These are phyloP conservation scores for Microbotryum violaceum DNA, from an alignment of 1,284 basidiomycete genomes.

Conservation along the genomic window DNA sequence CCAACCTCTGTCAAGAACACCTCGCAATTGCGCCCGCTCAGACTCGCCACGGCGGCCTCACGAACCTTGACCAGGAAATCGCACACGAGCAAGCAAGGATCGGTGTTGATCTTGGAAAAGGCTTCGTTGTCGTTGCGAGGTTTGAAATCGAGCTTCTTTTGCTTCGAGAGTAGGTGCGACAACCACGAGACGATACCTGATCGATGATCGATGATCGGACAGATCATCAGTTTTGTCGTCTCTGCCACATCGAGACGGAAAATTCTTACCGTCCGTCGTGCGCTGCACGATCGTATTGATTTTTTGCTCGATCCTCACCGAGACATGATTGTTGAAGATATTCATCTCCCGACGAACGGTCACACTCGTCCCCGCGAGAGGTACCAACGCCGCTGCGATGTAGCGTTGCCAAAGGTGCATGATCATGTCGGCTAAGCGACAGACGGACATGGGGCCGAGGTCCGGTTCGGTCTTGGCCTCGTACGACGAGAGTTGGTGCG, in stretches of 20 bases:
- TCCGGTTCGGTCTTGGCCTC: conserved; percentile 75
- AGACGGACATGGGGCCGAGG: conserved; percentile 58
- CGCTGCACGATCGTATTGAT: conserved; percentile 77
- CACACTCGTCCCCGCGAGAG: conserved; percentile 75
- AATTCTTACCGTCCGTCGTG: conserved; percentile 64
- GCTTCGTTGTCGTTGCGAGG: conserved; percentile 91
- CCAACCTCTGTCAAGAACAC: conserved; percentile 89
- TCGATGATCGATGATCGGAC: not conserved
- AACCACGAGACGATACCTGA: conserved; percentile 42
- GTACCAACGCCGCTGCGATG: conserved; percentile 80
- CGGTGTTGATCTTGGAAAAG: conserved; percentile 89
- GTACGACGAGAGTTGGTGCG: conserved; percentile 59
- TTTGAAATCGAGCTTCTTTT: conserved; percentile 95
- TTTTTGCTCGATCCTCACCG: conserved; percentile 78
- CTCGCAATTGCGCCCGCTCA: conserved; percentile 88
- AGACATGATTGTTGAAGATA: conserved; percentile 82
- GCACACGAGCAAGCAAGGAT: conserved; percentile 83
- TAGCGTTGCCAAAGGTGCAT: conserved; percentile 97
- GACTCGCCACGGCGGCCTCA: conserved; percentile 60
- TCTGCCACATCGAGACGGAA: not conserved
- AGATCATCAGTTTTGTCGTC: not conserved
- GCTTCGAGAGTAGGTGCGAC: conserved; percentile 64
- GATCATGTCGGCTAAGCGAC: conserved; percentile 76
- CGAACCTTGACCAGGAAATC: conserved; percentile 74
- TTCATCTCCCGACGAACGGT: conserved; percentile 88